Percentiles rank a stretch among this genome's conserved stretches.
Conservation (phyloP, 768 basidiomycete genomes). For the Chalciporus sphaerocephalus region DNA sequence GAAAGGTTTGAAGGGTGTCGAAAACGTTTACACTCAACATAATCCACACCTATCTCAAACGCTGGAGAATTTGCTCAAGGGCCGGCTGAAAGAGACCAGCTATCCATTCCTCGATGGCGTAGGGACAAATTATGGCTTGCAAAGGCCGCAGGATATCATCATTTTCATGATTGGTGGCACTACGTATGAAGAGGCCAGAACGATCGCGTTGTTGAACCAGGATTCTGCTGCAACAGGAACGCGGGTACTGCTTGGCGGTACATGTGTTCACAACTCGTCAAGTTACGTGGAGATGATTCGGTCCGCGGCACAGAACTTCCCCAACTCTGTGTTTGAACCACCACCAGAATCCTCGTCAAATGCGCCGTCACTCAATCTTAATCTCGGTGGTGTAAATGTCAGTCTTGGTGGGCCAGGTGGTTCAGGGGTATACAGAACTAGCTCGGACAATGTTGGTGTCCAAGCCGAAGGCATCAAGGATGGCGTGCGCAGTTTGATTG, state of each 20-base stretch:
- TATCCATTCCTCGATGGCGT: slow-evolving; percentile 84
- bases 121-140: slow-evolving; percentile 65
- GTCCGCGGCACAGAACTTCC: slow-evolving; percentile 59
- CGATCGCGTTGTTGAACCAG: slow-evolving; percentile 83
- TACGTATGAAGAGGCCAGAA: slow-evolving; percentile 91
- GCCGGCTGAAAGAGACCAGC: slow-evolving; percentile 78
- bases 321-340: slow-evolving; percentile 64
- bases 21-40: slow-evolving; percentile 98
- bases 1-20: slow-evolving; percentile 97
- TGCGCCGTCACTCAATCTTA: slow-evolving; percentile 82
- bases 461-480: slow-evolving; percentile 88
- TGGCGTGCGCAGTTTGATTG: slow-evolving; percentile 82
- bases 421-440: slow-evolving; percentile 80
- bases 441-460: slow-evolving; percentile 65
- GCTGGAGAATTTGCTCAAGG: slow-evolving; percentile 82
- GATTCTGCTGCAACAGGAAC: slow-evolving; percentile 63
- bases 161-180: slow-evolving; percentile 96
- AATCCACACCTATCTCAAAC: slow-evolving; percentile 91
- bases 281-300: slow-evolving; percentile 90
- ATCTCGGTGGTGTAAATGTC: slow-evolving; percentile 88
- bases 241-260: slow-evolving; percentile 86
- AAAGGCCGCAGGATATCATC: slow-evolving; percentile 94
- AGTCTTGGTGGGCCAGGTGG: slow-evolving; percentile 86
- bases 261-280: slow-evolving; percentile 91
- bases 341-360: slow-evolving; percentile 70